Percentiles rank a stretch among this genome's conserved stretches.
Evolutionary conservation across 23 red algal species (phyloP).

Genomic region (Chondrus crispus): DNA sequence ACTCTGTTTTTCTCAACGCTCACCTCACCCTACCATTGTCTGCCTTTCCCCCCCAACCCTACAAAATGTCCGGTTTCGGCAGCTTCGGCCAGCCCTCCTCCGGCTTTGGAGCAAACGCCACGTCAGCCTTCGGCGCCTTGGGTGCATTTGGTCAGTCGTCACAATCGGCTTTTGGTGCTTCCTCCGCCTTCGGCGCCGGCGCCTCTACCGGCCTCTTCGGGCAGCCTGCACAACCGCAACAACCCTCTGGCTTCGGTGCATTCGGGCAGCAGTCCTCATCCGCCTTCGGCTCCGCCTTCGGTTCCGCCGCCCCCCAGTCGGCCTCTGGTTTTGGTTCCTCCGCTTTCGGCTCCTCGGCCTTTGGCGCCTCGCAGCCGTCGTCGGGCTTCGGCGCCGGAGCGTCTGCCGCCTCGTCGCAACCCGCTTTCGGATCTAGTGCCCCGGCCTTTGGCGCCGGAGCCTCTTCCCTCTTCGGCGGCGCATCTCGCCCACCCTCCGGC

Average conservation of each 20-base stretch:
- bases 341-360: constrained; percentile 21
- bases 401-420: constrained; percentile 21
- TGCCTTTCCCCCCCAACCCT: no score
- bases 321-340: constrained; percentile 23
- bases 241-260: constrained; percentile 30
- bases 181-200: constrained; percentile 26
- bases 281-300: constrained; percentile 50
- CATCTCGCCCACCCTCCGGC: not conserved
- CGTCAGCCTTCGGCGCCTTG: constrained; percentile 36
- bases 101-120: not conserved
- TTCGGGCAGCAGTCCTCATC: constrained; percentile 51
- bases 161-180: not conserved
- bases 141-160: constrained; percentile 4
- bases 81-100: constrained; percentile 42
- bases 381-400: not conserved
- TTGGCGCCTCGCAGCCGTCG: constrained; percentile 10
- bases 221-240: not conserved
- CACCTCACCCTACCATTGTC: no score
- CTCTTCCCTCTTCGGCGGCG: constrained; percentile 15
- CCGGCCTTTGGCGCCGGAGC: constrained; percentile 9
- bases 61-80: constrained; percentile 40
- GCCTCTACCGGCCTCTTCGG: constrained; percentile 35
- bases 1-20: no score
- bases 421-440: constrained; percentile 33
- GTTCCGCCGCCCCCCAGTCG: constrained; percentile 28